Percentiles rank a stretch among this genome's conserved stretches.
Conservation (phyloP, 2,329 filamentous ascomycete species). For the Fusarium anguioides region DNA sequence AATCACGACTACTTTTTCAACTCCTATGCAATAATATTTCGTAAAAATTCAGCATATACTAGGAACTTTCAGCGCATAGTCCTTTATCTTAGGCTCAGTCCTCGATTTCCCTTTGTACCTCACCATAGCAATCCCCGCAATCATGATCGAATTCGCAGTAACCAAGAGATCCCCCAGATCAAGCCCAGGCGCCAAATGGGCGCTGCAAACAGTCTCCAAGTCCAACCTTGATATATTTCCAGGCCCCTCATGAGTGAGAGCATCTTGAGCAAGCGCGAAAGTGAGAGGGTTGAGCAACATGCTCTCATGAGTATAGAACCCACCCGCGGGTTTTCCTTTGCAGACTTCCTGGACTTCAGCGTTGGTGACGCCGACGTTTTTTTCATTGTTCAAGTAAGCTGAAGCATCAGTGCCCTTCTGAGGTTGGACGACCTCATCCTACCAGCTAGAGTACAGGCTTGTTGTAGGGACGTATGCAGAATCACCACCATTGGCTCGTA, state of each 20-base stretch:
- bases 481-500: conserved; percentile 4
- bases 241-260: neutral
- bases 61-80: neutral
- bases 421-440: conserved; percentile 10
- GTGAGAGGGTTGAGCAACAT: conserved; percentile 3
- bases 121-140: neutral
- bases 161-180: neutral
- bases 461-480: conserved; percentile 8
- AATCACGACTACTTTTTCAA: too few relatives aligned
- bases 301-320: conserved; percentile 15
- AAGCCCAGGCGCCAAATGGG: neutral
- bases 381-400: conserved; percentile 1
- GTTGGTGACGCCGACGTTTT: neutral
- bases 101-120: conserved; percentile 1
- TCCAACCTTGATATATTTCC: neutral
- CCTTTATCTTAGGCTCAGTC: neutral
- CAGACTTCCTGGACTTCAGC: conserved; percentile 1
- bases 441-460: conserved; percentile 14
- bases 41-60: neutral
- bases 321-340: neutral
- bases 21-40: too few relatives aligned
- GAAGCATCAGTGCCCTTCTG: conserved; percentile 1
- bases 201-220: neutral
- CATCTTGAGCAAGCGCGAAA: conserved; percentile 10
- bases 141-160: neutral